A percentile compares a stretch with the other conserved stretches of the same genome.
These are phyloP conservation scores for Amanita exitialis DNA, from an alignment of 768 basidiomycete genomes.

Conservation along the genomic window DNA sequence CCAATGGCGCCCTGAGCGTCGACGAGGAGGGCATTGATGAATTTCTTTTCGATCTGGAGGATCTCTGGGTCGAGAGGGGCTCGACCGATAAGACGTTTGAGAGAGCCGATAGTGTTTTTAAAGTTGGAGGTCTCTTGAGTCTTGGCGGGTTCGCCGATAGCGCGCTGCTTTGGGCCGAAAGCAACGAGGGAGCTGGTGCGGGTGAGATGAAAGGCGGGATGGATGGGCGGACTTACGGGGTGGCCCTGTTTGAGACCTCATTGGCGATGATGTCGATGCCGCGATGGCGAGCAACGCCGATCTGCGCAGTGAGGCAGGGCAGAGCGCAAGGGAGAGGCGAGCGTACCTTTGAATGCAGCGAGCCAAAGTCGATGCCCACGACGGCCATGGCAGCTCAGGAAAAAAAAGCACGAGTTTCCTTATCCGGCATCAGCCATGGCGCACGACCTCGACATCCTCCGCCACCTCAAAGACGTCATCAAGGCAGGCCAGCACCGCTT, in stretches of 20 bases:
- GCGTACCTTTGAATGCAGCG: slow-evolving; percentile 76
- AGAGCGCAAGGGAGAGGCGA: background rate
- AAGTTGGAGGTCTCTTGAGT: slow-evolving; percentile 97
- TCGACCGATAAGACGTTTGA: slow-evolving; percentile 87
- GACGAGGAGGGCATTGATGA: slow-evolving; percentile 77
- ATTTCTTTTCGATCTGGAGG: slow-evolving; percentile 80
- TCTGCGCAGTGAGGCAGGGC: slow-evolving; percentile 30
- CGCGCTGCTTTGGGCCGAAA: slow-evolving; percentile 84
- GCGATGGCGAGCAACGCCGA: slow-evolving; percentile 90
- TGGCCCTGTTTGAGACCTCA: slow-evolving; percentile 94
- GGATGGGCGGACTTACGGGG: slow-evolving; percentile 57
- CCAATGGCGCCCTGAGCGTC: slow-evolving; percentile 82
- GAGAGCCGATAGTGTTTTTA: slow-evolving; percentile 89
- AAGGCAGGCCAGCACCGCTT: slow-evolving; percentile 64
- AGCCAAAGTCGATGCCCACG: slow-evolving; percentile 92
- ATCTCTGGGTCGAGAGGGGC: slow-evolving; percentile 75
- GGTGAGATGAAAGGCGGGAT: background rate
- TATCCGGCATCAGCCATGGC: too few species aligned
- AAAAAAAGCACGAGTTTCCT: too few species aligned
- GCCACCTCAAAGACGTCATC: slow-evolving; percentile 66
- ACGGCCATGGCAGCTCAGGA: slow-evolving; percentile 55
- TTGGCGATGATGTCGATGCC: slow-evolving; percentile 99
- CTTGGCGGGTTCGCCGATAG: slow-evolving; percentile 93
- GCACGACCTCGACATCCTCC: slow-evolving; percentile 63
- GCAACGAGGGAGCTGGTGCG: slow-evolving; percentile 77